phyloP scores from a whole-genome alignment of 2,329 filamentous ascomycete genomes.

The Falciphora oryzae region DNA sequence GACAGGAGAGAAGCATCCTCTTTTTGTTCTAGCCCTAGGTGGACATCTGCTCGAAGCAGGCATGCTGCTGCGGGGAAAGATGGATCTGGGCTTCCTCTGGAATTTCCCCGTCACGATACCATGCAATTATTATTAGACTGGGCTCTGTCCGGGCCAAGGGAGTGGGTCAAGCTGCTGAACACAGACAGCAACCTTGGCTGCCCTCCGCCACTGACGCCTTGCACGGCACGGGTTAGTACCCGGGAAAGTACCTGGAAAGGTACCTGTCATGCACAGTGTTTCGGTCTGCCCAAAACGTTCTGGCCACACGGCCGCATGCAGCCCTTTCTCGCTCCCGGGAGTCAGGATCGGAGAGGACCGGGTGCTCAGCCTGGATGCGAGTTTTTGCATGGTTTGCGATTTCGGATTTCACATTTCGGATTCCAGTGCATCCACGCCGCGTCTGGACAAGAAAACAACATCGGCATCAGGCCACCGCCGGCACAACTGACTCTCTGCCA shows the following conservation, averaged over 20 bases:
- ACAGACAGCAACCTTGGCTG: not conserved
- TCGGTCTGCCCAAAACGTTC: not conserved
- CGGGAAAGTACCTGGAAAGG: not conserved
- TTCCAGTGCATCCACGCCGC: too few relatives aligned
- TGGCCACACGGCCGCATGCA: too few relatives aligned
- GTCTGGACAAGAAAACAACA: too few relatives aligned
- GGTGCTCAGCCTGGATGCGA: not conserved
- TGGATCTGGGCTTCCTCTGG: not conserved
- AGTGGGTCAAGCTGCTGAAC: not conserved
- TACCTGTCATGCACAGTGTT: not conserved
- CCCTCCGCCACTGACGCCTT: too few relatives aligned
- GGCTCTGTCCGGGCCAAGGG: slow-evolving; percentile 1
- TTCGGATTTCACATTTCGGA: not conserved
- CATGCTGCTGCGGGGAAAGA: not conserved
- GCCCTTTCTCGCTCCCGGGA: not conserved
- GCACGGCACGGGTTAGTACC: too few relatives aligned
- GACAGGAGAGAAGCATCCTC: too few relatives aligned
- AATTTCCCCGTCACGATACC: not conserved
- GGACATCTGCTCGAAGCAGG: not conserved
- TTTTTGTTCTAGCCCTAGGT: not conserved
- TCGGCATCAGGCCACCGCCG: not conserved
- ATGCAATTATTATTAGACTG: not conserved
- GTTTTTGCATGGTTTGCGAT: not conserved
- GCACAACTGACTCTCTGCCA: not conserved
- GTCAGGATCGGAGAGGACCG: not conserved